Evolutionary conservation across 306 rosid species (phyloP).

Genomic region (Lablab purpureus): DNA sequence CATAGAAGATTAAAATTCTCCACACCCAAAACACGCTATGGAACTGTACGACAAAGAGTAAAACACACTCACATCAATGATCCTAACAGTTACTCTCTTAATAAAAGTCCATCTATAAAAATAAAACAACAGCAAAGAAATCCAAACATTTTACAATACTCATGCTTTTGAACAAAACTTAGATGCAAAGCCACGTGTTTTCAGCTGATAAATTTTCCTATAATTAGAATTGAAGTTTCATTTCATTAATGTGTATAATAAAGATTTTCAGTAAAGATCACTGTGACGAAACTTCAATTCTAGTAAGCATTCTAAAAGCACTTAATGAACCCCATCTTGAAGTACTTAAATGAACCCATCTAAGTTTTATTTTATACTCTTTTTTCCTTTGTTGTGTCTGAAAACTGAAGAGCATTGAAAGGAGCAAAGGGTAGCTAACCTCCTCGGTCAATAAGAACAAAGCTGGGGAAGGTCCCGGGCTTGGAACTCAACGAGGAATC

Average conservation of each 20-base stretch:
- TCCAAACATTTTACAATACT: not conserved
- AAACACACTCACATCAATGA: not conserved
- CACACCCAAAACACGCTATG: slow-evolving; percentile 4
- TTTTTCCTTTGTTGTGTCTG: not conserved
- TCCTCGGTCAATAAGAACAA: slow-evolving; percentile 91
- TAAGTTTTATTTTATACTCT: not conserved
- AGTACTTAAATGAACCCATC: not conserved
- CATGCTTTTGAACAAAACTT: not conserved
- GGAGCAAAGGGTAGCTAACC: slow-evolving; percentile 52
- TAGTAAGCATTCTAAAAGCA: not conserved
- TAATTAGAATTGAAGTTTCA: not conserved
- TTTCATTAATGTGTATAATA: not conserved
- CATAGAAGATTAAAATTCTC: slow-evolving; percentile 14
- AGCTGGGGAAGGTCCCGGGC: slow-evolving; percentile 79
- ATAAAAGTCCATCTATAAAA: not conserved
- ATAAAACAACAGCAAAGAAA: slow-evolving; percentile 11
- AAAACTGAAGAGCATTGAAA: slow-evolving; percentile 26
- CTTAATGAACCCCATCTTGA: not conserved
- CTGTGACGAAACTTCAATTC: not conserved
- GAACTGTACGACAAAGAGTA: slow-evolving; percentile 14
- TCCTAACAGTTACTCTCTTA: not conserved
- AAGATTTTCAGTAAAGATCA: not conserved
- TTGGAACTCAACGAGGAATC: slow-evolving; percentile 63
- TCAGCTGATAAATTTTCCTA: not conserved
- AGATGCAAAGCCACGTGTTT: not conserved